Conservation (phyloP, 2,329 filamentous ascomycete genomes). For the Paraconiothyrium sp. region DNA sequence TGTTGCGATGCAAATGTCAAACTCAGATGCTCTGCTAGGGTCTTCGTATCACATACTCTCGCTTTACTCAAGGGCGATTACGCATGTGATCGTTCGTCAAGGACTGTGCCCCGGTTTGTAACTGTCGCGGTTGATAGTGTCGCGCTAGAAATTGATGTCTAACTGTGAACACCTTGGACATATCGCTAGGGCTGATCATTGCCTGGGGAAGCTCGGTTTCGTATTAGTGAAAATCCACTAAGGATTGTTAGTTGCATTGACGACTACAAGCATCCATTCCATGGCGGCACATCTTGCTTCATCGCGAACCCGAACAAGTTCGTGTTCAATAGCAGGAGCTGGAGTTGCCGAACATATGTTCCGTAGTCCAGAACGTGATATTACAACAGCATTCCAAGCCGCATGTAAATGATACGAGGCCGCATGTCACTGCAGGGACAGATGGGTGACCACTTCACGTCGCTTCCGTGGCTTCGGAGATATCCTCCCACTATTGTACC, state of each 20-base stretch:
- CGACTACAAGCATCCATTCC: background rate
- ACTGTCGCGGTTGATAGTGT: background rate
- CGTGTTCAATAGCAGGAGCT: background rate
- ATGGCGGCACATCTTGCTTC: constrained; percentile 1
- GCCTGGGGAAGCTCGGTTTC: constrained; percentile 13
- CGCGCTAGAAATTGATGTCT: constrained; percentile 5
- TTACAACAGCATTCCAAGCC: background rate
- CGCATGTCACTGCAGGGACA: background rate
- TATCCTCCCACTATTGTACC: background rate
- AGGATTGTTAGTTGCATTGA: background rate
- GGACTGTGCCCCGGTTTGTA: background rate
- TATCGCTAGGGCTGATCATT: constrained; percentile 9
- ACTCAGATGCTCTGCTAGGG: constrained; percentile 9
- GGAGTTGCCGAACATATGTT: background rate
- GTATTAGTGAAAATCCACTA: constrained; percentile 6
- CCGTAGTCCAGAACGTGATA: background rate
- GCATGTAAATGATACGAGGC: constrained; percentile 3
- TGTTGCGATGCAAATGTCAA: constrained; percentile 9
- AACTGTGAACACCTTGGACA: constrained; percentile 8
- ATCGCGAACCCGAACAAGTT: background rate
- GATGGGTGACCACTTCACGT: background rate
- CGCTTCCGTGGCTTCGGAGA: background rate
- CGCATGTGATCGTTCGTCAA: background rate
- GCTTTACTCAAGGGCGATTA: background rate
- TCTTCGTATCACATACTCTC: background rate